Evolutionary conservation across 2,329 filamentous ascomycete species (phyloP).

Genomic region (Diaporthe sp.): DNA sequence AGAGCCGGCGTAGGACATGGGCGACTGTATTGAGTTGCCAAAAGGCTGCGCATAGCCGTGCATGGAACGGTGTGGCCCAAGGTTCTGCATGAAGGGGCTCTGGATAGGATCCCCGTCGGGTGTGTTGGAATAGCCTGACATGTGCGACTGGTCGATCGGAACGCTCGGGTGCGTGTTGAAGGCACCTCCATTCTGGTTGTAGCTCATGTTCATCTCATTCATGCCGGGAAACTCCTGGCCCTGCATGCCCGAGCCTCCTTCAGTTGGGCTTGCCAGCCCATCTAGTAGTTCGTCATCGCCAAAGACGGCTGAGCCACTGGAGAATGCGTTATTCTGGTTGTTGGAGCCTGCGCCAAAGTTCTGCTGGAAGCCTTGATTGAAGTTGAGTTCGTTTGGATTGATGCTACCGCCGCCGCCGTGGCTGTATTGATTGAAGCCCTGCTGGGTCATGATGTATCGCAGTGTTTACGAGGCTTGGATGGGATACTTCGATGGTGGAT

Average conservation of each 20-base stretch:
- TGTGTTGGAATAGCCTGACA: constrained; percentile 89
- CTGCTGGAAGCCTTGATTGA: constrained; percentile 74
- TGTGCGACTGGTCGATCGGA: constrained; percentile 76
- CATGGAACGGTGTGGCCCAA: constrained; percentile 81
- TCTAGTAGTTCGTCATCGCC: constrained; percentile 92
- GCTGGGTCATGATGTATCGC: constrained; percentile 64
- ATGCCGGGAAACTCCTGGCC: constrained; percentile 71
- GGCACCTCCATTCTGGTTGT: constrained; percentile 60
- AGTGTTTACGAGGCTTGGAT: neutral
- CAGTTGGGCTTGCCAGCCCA: constrained; percentile 71
- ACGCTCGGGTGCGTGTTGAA: constrained; percentile 71
- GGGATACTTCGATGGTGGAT: neutral
- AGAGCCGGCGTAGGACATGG: constrained; percentile 64
- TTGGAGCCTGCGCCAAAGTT: constrained; percentile 67
- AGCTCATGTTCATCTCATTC: constrained; percentile 70
- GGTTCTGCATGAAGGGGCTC: constrained; percentile 86
- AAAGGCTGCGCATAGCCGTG: constrained; percentile 70
- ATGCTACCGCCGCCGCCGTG: constrained; percentile 71
- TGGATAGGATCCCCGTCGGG: constrained; percentile 93
- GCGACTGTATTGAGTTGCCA: constrained; percentile 67
- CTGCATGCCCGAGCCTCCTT: constrained; percentile 65
- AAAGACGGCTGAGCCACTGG: constrained; percentile 82
- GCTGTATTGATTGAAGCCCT: constrained; percentile 69
- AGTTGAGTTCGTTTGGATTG: constrained; percentile 86
- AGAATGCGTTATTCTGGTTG: constrained; percentile 79